Base-by-base conservation (phyloP, 1,284 basidiomycete species). In the Sanghuangporus baumii region DNA sequence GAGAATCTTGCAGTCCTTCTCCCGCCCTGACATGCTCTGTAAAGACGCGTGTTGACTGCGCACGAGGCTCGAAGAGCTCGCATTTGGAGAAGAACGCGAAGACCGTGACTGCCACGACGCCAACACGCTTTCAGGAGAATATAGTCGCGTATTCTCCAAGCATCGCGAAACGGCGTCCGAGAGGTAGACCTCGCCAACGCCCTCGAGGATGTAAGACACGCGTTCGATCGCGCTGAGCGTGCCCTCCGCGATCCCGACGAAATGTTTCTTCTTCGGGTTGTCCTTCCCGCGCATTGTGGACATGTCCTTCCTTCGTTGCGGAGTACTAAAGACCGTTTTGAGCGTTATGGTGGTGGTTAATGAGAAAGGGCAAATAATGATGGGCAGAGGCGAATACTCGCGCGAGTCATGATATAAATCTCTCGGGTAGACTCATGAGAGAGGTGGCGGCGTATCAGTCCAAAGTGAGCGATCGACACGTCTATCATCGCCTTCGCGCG, bases 131-230 rank as follows among this genome's bases (percentile, higher is more conserved):
- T 81, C 74, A 7, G 79, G 75, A 1, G 73, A 66, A 63, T 79
- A 83, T 60, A 76, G 78, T 37, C 69, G 70, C 0, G 81, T 82
- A 55, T 75, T 72, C 56, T 74, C 73, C 50, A 74, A 73, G 23
- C 76, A 75, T 43, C 70, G 67, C 36, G 69, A 67, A 54, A 75
- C 64, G 56, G 71, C 66, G 1, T 71, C 71, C 14, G 69, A 69
- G 43, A 82, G 66, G 65, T 75, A 74, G 64, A 74, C 68, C 48
- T 69, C 54, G 2, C 54, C 58, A 11, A 60, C 55, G 63, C 67
- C 59, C 5, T 62, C 63, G n/a, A 69, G 40, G 51, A 66, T 68
- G 60, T 72, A 67, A 4, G 66, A 65, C 31, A 74, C 74, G 14
- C 65, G 60, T 50, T 72, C 62, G 52, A 76, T 71, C 20, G 69